Conservation (phyloP, 768 basidiomycete genomes). For the Leccinum boreale region DNA sequence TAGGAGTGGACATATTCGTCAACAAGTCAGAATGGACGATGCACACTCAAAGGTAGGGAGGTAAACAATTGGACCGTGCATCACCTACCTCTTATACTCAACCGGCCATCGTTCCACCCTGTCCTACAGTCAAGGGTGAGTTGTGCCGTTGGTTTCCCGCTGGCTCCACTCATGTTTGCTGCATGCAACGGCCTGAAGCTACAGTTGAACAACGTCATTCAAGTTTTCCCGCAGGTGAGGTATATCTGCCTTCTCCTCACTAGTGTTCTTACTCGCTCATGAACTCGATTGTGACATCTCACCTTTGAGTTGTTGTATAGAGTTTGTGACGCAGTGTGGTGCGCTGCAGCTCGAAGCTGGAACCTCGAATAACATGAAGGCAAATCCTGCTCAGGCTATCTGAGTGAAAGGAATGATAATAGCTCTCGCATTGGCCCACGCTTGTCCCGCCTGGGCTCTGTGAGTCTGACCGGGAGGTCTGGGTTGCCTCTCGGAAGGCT, state of each 20-base stretch:
- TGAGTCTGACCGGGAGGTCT: neutral
- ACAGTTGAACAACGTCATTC: neutral
- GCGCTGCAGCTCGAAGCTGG: neutral
- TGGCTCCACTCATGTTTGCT: neutral
- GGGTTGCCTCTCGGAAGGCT: constrained; percentile 5
- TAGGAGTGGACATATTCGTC: constrained; percentile 11
- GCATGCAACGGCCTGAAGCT: neutral
- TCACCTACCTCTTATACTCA: constrained; percentile 22
- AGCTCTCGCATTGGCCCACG: constrained; percentile 1
- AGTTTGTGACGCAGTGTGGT: neutral
- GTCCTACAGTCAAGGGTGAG: neutral
- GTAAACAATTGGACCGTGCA: neutral
- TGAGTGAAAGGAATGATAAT: constrained; percentile 11
- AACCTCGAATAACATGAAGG: constrained; percentile 14
- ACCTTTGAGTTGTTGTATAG: constrained; percentile 4
- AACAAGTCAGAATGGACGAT: constrained; percentile 2
- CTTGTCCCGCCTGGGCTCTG: constrained; percentile 8
- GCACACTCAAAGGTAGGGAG: constrained; percentile 3
- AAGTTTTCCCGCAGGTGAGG: constrained; percentile 15
- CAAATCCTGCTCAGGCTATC: constrained; percentile 23
- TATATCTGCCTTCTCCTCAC: constrained; percentile 14
- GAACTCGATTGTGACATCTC: neutral
- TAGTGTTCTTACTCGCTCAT: constrained; percentile 1
- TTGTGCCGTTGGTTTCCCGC: neutral
- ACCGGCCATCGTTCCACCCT: neutral